These are phyloP conservation scores for Jaltomata sinuosa DNA, from an alignment of 257 asterid species.

Conservation along the genomic window DNA sequence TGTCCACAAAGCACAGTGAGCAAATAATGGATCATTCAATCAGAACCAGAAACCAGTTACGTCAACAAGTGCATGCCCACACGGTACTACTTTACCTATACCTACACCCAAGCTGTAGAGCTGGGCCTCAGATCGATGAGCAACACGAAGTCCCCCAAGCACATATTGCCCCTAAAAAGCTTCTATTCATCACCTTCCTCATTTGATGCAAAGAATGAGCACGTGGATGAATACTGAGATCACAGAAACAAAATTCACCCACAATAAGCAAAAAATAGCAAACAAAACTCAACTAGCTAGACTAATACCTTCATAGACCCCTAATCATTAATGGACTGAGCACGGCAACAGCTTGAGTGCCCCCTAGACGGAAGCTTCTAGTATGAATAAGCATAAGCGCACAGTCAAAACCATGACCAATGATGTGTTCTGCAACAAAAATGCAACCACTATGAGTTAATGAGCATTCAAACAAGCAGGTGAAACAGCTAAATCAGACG, in stretches of 20 bases:
- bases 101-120: neutral
- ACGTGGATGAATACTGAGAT: neutral
- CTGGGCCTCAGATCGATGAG: too few relatives aligned
- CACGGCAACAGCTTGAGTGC: neutral
- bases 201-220: neutral
- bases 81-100: neutral
- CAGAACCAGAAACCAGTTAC: neutral
- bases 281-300: neutral
- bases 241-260: neutral
- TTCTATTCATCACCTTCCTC: neutral
- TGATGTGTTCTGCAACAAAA: neutral
- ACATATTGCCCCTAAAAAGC: neutral
- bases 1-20: neutral
- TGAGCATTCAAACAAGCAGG: neutral
- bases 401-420: neutral
- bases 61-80: too few relatives aligned
- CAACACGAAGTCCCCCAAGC: too few relatives aligned
- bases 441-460: neutral
- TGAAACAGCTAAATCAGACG: neutral
- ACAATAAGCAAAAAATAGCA: neutral
- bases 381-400: neutral
- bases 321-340: neutral
- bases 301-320: neutral
- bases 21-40: neutral
- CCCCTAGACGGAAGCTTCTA: neutral